phyloP scores from a whole-genome alignment of 768 basidiomycete species.

The Macrolepiota dolichaula region DNA sequence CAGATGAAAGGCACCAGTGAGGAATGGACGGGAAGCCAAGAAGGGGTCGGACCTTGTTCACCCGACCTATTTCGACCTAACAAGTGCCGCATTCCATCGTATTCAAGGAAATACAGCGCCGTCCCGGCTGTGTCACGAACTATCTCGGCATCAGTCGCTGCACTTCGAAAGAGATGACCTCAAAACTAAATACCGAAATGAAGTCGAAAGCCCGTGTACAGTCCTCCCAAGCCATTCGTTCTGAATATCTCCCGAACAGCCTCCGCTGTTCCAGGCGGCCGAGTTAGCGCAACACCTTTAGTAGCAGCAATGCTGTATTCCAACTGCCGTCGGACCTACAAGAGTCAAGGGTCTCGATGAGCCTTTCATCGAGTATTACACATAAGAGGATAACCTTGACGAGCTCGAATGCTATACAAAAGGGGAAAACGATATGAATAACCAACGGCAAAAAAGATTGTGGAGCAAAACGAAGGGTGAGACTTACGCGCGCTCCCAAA shows the following conservation, averaged over 20 bases:
- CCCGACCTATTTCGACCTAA: constrained; percentile 75
- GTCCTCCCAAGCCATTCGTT: constrained; percentile 56
- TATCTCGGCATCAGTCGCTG: constrained; percentile 23
- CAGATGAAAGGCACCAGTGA: constrained; percentile 88
- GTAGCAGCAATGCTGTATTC: constrained; percentile 88
- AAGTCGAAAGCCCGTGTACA: constrained; percentile 84
- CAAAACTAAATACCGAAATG: constrained; percentile 64
- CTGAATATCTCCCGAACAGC: constrained; percentile 80
- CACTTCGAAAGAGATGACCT: neutral
- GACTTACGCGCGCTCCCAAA: constrained; percentile 85
- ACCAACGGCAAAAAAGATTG: neutral
- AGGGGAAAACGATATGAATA: neutral
- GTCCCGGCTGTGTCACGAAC: constrained; percentile 90
- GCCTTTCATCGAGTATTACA: neutral
- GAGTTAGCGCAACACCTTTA: constrained; percentile 66
- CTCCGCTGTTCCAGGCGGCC: constrained; percentile 74
- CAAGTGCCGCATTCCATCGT: constrained; percentile 87
- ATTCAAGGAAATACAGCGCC: constrained; percentile 90
- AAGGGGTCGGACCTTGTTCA: constrained; percentile 78
- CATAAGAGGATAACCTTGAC: constrained; percentile 64
- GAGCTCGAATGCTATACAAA: constrained; percentile 77
- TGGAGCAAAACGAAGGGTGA: neutral
- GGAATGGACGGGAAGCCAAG: constrained; percentile 79
- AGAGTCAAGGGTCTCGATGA: constrained; percentile 8
- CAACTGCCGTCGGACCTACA: constrained; percentile 82